Percentiles rank a stretch among this genome's conserved stretches.
Conservation (phyloP, 2,329 filamentous ascomycete species). For the Didymella lethalis region DNA sequence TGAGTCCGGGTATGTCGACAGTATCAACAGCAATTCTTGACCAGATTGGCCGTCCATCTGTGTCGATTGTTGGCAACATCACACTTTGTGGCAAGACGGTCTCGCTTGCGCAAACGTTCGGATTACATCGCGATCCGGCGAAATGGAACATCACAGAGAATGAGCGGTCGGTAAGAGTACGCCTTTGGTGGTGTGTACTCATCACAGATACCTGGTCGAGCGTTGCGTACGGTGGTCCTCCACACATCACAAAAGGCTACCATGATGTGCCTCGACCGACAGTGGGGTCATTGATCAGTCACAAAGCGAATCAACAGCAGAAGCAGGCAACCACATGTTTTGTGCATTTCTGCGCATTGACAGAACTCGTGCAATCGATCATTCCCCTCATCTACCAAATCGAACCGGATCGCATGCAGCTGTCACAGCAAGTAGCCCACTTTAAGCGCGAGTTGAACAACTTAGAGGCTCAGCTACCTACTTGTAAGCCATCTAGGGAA, state of each 20-base stretch:
- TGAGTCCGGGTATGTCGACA: constrained; percentile 52
- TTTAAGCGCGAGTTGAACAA: constrained; percentile 46
- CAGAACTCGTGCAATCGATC: constrained; percentile 52
- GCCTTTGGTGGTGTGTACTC: constrained; percentile 65
- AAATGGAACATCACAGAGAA: constrained; percentile 60
- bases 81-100: constrained; percentile 63
- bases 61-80: constrained; percentile 58
- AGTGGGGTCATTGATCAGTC: constrained; percentile 51
- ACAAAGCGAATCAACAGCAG: constrained; percentile 47
- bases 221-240: constrained; percentile 64
- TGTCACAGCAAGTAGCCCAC: constrained; percentile 40
- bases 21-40: constrained; percentile 52
- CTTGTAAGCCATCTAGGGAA: constrained; percentile 21
- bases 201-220: constrained; percentile 66
- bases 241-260: constrained; percentile 61
- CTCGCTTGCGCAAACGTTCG: constrained; percentile 63
- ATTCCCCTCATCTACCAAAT: constrained; percentile 52
- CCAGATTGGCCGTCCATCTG: constrained; percentile 52
- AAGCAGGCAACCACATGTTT: constrained; percentile 61
- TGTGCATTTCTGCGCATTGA: constrained; percentile 61
- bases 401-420: constrained; percentile 37
- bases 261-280: constrained; percentile 65
- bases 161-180: constrained; percentile 61
- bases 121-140: constrained; percentile 63
- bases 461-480: constrained; percentile 46